These are phyloP conservation scores for Pythium phragmiticola DNA, from an alignment of 352 stramenopile species.

Conservation along the genomic window DNA sequence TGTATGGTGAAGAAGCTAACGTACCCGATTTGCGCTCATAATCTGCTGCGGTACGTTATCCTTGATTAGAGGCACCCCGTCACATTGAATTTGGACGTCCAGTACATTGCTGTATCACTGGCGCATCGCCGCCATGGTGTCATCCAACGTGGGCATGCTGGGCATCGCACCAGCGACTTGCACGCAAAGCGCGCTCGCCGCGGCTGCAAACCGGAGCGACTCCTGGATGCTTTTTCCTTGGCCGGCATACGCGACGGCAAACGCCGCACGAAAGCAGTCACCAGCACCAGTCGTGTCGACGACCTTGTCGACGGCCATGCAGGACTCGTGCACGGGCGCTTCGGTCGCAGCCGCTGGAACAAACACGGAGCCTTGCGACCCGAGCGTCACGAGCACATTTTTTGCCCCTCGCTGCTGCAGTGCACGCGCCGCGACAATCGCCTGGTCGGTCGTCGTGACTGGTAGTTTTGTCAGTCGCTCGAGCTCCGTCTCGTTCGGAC, in stretches of 20 bases:
- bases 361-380: constrained; percentile 65
- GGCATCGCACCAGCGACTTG: constrained; percentile 60
- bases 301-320: constrained; percentile 56
- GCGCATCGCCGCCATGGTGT: constrained; percentile 24
- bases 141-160: constrained; percentile 50
- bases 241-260: constrained; percentile 52
- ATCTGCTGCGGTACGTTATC: too few relatives aligned
- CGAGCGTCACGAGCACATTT: constrained; percentile 68
- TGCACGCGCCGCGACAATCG: constrained; percentile 45
- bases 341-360: constrained; percentile 35
- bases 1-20: too few relatives aligned
- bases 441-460: constrained; percentile 46
- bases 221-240: constrained; percentile 46
- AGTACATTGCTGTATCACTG: neutral
- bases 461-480: constrained; percentile 37
- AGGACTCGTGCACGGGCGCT: constrained; percentile 42
- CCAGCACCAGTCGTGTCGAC: constrained; percentile 80
- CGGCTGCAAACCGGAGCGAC: constrained; percentile 51
- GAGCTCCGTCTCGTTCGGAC: constrained; percentile 81
- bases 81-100: too few relatives aligned
- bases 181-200: constrained; percentile 68
- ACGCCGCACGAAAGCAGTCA: constrained; percentile 74
- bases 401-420: constrained; percentile 53
- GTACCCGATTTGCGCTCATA: too few relatives aligned
- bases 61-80: too few relatives aligned